Base-by-base conservation (phyloP, 805 yeast genomes). In the Torulaspora indica region DNA sequence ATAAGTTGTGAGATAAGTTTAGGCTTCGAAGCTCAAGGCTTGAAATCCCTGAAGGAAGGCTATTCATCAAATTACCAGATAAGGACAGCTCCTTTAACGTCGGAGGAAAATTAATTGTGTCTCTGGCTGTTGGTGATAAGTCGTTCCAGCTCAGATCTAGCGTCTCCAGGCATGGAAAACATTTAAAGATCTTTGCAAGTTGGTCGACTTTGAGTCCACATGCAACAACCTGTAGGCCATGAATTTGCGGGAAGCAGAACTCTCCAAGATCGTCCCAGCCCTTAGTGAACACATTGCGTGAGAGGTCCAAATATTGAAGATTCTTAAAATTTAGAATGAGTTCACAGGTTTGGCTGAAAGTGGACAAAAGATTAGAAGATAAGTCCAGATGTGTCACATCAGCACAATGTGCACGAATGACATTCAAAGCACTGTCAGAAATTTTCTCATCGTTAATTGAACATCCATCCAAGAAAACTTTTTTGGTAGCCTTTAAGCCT, bases 301-400 rank as follows among this genome's bases (percentile, higher is more conserved):
- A 80, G 35, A 85, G 52, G 33, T 74, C 70, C 25, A 86, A 51
- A 1, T 59, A 56, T 17, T 54, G 46, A 5, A 87, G 49, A 0
- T 48, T 45, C 0, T 73, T 69, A 25, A 81, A 48, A 2, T 53
- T 45, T 3, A 52, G 42, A 0, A 74, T 46, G 10, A 82, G 60
- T 1, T 55, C 49, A 40, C 70, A 54, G 0, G 83, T 56, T 1
- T 60, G 65, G 0, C 56, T 43, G 46, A 80, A 56, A 41, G 70
- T 63, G 15, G 57, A 56, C 32, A 86, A 60, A 38, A 84, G 61
- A 57, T 86, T 83, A 57, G 65, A 76, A 9, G 87, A 73, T 38
- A 88, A 51, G 60, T 84, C 86, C 31, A 88, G 65, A 17, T 64
- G 27, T 35, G 43, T 38, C 71, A 56, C 46, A 53, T 60, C 13